Evolutionary conservation across 495 filamentous ascomycete genomes (phyloP).

Genomic region (Cercophora scortea): DNA sequence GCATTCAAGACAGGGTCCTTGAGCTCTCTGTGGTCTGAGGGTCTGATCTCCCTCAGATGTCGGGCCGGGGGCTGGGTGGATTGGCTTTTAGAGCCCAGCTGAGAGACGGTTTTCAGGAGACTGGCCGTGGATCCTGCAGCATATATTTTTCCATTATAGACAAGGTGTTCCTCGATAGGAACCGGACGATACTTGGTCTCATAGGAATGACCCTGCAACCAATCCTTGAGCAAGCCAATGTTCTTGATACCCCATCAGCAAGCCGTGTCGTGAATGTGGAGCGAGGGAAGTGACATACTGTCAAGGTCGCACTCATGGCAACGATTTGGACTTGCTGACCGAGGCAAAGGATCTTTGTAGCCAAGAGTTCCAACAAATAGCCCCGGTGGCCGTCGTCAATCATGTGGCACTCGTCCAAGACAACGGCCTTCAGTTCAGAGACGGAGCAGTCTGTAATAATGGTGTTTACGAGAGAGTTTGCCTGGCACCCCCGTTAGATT

Average conservation of each 20-base stretch:
- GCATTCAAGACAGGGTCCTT: constrained; percentile 58
- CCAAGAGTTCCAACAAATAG: constrained; percentile 73
- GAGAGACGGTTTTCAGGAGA: constrained; percentile 54
- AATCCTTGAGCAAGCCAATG: constrained; percentile 56
- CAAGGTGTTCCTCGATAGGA: constrained; percentile 67
- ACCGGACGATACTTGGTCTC: constrained; percentile 68
- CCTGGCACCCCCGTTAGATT: constrained; percentile 37
- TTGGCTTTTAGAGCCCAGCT: constrained; percentile 36
- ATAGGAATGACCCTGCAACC: constrained; percentile 66
- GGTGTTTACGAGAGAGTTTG: constrained; percentile 69
- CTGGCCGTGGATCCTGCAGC: constrained; percentile 52
- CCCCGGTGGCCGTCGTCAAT: constrained; percentile 73
- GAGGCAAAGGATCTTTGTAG: constrained; percentile 66
- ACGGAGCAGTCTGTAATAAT: constrained; percentile 68
- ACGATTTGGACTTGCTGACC: constrained; percentile 66
- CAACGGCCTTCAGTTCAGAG: constrained; percentile 56
- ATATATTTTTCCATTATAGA: constrained; percentile 68
- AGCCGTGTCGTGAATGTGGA: neutral
- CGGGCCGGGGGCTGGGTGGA: constrained; percentile 22
- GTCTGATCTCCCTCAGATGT: constrained; percentile 37
- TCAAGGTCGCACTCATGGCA: constrained; percentile 77
- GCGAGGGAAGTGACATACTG: constrained; percentile 35
- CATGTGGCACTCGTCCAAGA: constrained; percentile 80
- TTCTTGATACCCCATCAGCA: constrained; percentile 43
- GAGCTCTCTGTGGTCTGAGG: constrained; percentile 53